Evolutionary conservation across 148 eudicot genomes (phyloP), one percentile per base, ranked within the genome.

Genomic region (Gaultheria prostrata): DNA sequence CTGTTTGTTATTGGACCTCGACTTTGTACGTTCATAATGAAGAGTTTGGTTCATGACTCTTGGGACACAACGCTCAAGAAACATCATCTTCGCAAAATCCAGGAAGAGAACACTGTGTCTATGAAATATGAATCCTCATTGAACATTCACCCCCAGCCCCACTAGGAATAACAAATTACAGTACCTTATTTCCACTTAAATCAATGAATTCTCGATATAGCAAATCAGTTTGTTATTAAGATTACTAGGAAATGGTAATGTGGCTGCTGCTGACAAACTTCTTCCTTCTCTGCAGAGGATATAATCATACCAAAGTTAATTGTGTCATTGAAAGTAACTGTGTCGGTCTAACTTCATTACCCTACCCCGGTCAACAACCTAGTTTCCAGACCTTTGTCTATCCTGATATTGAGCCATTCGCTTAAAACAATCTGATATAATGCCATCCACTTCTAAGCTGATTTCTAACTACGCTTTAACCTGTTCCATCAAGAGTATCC

Each of bases 401-500:
- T 48, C 50, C 11, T 10, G 50, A 48, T 48, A 43, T 43, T 43
- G 46, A 48, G 43, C 20, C 78, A 46, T n/a, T 75, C 56, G 15
- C 54, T 46, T 46, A 11, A 26, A 46, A 48, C 33, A 48, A 75
- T 75, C 78, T n/a, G 51, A 75, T 33, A 46, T 15, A n/a, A n/a
- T 13, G 30, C 51, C 78, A 46, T 46, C 54, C 54, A 75, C 53
- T 75, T 45, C 78, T 54, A 48, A 75, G 32, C 78, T 75, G 32
- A 46, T 75, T 12, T 43, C 24, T 43, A n/a, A 75, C 78, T n/a
- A 75, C 24, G 6, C 12, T 46, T 74, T 75, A 32, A 1, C 3
- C 30, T 75, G 78, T 75, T 75, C 32, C 78, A 75, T 46, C 53
- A 75, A 12, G 24, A 45, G 77, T 74, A 74, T 43, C 32, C 32